phyloP scores from a whole-genome alignment of 345 rosid species.

The Populus tremula region DNA sequence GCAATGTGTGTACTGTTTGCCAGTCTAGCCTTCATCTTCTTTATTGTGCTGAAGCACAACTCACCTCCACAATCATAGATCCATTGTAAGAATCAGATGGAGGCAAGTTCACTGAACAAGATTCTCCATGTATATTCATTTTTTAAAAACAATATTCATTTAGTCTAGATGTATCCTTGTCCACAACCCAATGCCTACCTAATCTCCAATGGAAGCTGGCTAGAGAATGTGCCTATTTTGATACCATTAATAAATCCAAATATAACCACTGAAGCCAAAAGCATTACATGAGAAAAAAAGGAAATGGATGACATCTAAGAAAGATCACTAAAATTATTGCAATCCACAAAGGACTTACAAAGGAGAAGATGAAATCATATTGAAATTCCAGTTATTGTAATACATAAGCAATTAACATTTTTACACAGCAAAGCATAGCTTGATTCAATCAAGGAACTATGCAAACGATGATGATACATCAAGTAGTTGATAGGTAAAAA shows the following conservation, averaged over 20 bases:
- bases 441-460: not conserved
- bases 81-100: not conserved
- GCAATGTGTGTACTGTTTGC: constrained; percentile 32
- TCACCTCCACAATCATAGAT: constrained; percentile 16
- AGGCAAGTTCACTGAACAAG: not conserved
- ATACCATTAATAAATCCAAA: not conserved
- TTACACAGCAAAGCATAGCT: not conserved
- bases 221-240: not conserved
- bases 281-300: not conserved
- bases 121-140: not conserved
- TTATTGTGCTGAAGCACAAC: constrained; percentile 31
- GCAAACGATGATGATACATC: not conserved
- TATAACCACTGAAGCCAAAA: not conserved
- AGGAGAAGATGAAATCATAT: not conserved
- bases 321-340: not conserved
- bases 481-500: not conserved
- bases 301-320: not conserved
- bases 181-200: not conserved
- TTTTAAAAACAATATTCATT: not conserved
- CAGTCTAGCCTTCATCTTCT: constrained; percentile 29
- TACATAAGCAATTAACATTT: constrained; percentile 1
- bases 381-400: not conserved
- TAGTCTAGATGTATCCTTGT: not conserved
- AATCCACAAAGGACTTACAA: not conserved
- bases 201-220: not conserved